Conservation (phyloP, 2,329 filamentous ascomycete species). For the Amylocarpus encephaloides region DNA sequence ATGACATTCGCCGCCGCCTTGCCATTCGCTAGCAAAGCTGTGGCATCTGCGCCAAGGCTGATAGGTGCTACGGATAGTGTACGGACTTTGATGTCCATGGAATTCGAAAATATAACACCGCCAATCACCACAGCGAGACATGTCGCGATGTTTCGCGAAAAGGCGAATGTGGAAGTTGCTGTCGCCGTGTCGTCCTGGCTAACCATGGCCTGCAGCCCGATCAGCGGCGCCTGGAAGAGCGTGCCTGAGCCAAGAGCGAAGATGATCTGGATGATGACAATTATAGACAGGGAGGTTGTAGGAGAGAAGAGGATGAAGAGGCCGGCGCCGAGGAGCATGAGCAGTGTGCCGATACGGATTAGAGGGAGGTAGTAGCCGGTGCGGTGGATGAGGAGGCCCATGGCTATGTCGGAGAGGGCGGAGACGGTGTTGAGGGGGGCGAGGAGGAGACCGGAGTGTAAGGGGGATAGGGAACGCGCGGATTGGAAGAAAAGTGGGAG, state of each 20-base stretch:
- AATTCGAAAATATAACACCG: conserved; percentile 42
- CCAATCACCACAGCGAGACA: conserved; percentile 40
- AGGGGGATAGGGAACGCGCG: neutral
- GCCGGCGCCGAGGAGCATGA: conserved; percentile 59
- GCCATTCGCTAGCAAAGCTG: conserved; percentile 4
- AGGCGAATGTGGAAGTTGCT: conserved; percentile 55
- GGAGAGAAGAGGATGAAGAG: conserved; percentile 55
- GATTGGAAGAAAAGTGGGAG: neutral
- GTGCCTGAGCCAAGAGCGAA: conserved; percentile 58
- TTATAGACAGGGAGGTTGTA: conserved; percentile 44
- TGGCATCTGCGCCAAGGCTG: no score
- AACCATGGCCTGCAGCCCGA: conserved; percentile 58
- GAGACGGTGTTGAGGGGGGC: neutral
- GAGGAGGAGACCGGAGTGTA: neutral
- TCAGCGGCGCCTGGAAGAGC: conserved; percentile 60
- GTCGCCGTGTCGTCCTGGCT: conserved; percentile 56
- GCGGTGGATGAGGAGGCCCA: conserved; percentile 44
- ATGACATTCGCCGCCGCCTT: conserved; percentile 27
- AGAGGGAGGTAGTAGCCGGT: conserved; percentile 56
- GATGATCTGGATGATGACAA: conserved; percentile 54
- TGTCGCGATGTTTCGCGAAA: conserved; percentile 43
- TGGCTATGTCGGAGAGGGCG: neutral
- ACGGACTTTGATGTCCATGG: conserved; percentile 11
- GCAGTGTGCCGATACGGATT: conserved; percentile 49
- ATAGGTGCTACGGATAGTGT: no score